A percentile compares a stretch with the other conserved stretches of the same genome.
Evolutionary conservation across 2,329 filamentous ascomycete species (phyloP).

Genomic region (Aspergillus quadricinctus): DNA sequence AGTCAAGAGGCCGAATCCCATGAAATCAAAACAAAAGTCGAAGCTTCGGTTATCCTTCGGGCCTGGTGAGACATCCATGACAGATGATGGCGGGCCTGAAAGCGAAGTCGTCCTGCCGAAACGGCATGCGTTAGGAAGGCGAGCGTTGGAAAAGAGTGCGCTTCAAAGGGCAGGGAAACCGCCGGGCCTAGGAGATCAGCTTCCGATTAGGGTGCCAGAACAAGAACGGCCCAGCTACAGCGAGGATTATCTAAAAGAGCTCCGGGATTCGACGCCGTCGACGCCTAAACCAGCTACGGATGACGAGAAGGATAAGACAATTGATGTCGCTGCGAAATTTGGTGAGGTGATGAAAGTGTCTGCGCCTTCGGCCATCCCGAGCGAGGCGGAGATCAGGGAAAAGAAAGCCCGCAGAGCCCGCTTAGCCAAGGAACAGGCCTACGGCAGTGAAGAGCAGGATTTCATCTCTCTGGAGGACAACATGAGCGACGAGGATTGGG

Average conservation of each 20-base stretch:
- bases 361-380: constrained; percentile 58
- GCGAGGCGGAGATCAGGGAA: constrained; percentile 78
- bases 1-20: constrained; percentile 49
- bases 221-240: constrained; percentile 75
- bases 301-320: constrained; percentile 49
- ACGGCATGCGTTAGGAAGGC: constrained; percentile 54
- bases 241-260: constrained; percentile 78
- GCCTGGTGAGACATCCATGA: constrained; percentile 52
- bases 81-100: constrained; percentile 52
- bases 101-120: constrained; percentile 58
- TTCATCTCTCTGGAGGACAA: constrained; percentile 41
- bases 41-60: constrained; percentile 75
- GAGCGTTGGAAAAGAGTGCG: constrained; percentile 64
- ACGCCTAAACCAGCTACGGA: constrained; percentile 58
- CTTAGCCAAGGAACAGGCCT: constrained; percentile 62
- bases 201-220: constrained; percentile 59
- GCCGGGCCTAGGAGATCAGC: constrained; percentile 44
- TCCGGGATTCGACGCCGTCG: constrained; percentile 79
- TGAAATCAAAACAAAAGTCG: constrained; percentile 64
- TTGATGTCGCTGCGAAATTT: constrained; percentile 48
- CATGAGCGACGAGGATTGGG: constrained; percentile 42
- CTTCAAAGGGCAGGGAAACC: constrained; percentile 51
- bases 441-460: constrained; percentile 57
- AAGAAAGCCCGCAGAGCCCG: constrained; percentile 87
- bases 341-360: constrained; percentile 36